Percentiles rank a stretch among this genome's conserved stretches.
Conservation (phyloP, 2,329 filamentous ascomycete genomes). For the Phaeosphaeria sp. region DNA sequence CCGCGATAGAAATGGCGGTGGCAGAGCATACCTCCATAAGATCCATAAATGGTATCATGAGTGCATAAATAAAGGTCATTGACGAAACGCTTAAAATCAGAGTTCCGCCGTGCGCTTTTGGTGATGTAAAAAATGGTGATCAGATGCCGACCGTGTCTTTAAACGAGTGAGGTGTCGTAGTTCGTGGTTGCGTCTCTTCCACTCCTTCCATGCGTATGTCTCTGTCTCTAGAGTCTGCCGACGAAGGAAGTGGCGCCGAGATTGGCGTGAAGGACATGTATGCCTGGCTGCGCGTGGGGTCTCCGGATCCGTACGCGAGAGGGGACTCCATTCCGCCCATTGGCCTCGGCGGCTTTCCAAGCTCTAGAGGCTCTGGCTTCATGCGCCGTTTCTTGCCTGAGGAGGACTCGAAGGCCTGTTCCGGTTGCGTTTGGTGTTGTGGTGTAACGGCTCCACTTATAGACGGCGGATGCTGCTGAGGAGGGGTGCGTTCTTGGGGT, state of each 20-base stretch:
- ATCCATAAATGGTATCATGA: constrained; percentile 48
- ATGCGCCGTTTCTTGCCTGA: constrained; percentile 44
- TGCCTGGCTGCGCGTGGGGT: constrained; percentile 32
- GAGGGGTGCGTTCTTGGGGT: constrained; percentile 35
- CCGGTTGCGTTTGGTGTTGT: constrained; percentile 34
- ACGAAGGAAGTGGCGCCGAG: constrained; percentile 44
- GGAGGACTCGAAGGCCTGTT: constrained; percentile 41
- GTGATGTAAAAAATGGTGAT: constrained; percentile 45
- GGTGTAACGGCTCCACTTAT: constrained; percentile 30
- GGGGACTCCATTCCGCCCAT: constrained; percentile 41
- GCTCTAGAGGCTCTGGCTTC: constrained; percentile 41
- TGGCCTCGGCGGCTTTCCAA: constrained; percentile 36
- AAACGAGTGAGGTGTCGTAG: constrained; percentile 51
- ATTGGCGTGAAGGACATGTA: constrained; percentile 46
- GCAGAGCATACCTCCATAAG: constrained; percentile 46
- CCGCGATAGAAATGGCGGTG: constrained; percentile 32
- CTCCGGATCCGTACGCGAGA: constrained; percentile 35
- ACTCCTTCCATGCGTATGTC: constrained; percentile 47
- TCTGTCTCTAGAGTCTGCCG: constrained; percentile 39
- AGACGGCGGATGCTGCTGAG: constrained; percentile 27
- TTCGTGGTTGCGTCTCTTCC: constrained; percentile 47
- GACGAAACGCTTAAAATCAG: constrained; percentile 46
- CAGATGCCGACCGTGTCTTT: constrained; percentile 53
- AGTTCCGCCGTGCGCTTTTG: constrained; percentile 48
- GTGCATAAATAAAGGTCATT: constrained; percentile 46